These are phyloP conservation scores for Coemansia aciculifera DNA, from an alignment of 192 early-diverging fungal genomes.

Conservation along the genomic window DNA sequence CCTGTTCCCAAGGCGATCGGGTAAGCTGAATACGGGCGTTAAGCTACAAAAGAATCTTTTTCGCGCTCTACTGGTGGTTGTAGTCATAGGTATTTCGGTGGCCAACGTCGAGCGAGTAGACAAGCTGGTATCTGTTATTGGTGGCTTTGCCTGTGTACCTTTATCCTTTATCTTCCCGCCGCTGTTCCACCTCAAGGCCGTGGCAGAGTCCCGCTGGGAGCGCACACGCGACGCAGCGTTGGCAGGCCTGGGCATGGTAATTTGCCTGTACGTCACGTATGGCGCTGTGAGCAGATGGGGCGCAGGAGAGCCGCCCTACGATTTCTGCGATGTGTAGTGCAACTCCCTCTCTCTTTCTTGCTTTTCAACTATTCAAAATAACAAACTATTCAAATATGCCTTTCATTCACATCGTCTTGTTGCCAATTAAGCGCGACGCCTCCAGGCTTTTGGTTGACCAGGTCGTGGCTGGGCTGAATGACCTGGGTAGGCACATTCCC, in stretches of 20 bases:
- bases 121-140: conserved; percentile 77
- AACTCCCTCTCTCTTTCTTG: neutral
- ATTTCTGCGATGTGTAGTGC: conserved; percentile 21
- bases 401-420: conserved; percentile 40
- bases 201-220: conserved; percentile 50
- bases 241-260: conserved; percentile 62
- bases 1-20: conserved; percentile 70
- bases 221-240: conserved; percentile 60
- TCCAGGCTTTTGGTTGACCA: conserved; percentile 19
- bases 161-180: conserved; percentile 83
- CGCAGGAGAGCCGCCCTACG: conserved; percentile 15
- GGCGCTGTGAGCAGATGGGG: conserved; percentile 31
- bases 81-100: conserved; percentile 70
- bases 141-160: conserved; percentile 71
- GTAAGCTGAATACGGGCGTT: conserved; percentile 70
- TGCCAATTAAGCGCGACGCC: conserved; percentile 27
- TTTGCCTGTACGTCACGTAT: conserved; percentile 77
- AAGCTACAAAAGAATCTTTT: conserved; percentile 84
- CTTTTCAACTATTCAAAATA: neutral
- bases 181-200: conserved; percentile 72
- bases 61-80: conserved; percentile 62
- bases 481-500: conserved; percentile 22
- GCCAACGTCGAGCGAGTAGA: conserved; percentile 72
- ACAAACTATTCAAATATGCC: conserved; percentile 10
- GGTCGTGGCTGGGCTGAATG: conserved; percentile 25